Conservation (phyloP, 306 rosid genomes). For the Alnus glutinosa region DNA sequence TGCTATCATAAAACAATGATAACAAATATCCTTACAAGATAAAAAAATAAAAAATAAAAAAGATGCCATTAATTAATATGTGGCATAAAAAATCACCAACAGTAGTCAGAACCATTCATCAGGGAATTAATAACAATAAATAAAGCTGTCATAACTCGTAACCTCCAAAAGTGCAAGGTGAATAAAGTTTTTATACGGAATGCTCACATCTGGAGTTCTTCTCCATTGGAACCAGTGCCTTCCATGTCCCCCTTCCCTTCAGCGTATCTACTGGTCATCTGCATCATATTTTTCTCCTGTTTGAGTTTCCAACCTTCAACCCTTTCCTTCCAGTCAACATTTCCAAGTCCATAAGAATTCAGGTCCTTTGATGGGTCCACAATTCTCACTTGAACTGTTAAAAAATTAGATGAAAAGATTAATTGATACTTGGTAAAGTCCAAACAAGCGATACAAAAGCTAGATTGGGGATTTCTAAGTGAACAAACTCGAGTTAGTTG, state of each 20-base stretch:
- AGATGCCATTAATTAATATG: background rate
- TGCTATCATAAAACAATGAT: background rate
- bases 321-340: slow-evolving; percentile 99
- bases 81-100: background rate
- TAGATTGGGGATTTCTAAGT: background rate
- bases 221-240: slow-evolving; percentile 98
- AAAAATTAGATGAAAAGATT: slow-evolving; percentile 23
- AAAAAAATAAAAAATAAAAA: background rate
- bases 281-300: slow-evolving; percentile 85
- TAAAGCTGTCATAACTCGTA: background rate
- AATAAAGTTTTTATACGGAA: slow-evolving; percentile 2
- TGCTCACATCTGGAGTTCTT: slow-evolving; percentile 91
- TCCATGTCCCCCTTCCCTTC: slow-evolving; percentile 97
- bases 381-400: slow-evolving; percentile 85
- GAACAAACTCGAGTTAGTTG: slow-evolving; percentile 13
- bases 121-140: background rate
- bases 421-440: slow-evolving; percentile 22
- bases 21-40: background rate
- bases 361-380: slow-evolving; percentile 95
- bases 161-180: background rate
- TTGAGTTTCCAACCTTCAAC: slow-evolving; percentile 98
- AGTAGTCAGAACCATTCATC: background rate
- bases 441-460: slow-evolving; percentile 19
- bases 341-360: slow-evolving; percentile 95
- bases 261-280: slow-evolving; percentile 65